Evolutionary conservation across 1,284 basidiomycete genomes (phyloP).

Genomic region (Ceratobasidium sp.): DNA sequence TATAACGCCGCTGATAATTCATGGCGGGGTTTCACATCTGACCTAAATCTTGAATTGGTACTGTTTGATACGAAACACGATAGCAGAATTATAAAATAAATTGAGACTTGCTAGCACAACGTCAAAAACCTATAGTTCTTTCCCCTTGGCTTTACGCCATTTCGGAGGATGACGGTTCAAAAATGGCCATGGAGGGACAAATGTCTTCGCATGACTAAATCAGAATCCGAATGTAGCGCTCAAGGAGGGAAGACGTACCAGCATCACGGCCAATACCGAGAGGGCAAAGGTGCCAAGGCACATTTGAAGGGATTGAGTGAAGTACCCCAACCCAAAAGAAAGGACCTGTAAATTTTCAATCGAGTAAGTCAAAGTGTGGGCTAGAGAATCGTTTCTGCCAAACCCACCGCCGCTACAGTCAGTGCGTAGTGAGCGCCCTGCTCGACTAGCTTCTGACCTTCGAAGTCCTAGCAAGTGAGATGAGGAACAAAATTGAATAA

Average conservation of each 20-base stretch:
- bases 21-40: no score
- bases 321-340: conserved; percentile 71
- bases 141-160: conserved; percentile 64
- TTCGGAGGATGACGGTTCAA: conserved; percentile 71
- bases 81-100: no score
- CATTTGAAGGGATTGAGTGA: conserved; percentile 66
- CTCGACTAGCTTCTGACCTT: conserved; percentile 73
- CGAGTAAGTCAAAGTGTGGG: neutral
- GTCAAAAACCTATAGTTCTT: conserved; percentile 47
- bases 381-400: conserved; percentile 51
- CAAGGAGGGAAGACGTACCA: conserved; percentile 60
- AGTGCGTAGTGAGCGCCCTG: conserved; percentile 60
- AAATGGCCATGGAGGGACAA: conserved; percentile 76
- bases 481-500: neutral
- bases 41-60: no score
- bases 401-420: conserved; percentile 54
- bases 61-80: no score
- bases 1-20: no score
- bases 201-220: conserved; percentile 56
- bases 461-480: conserved; percentile 67
- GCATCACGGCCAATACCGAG: conserved; percentile 59
- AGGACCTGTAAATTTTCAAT: conserved; percentile 61
- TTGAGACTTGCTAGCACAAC: no score
- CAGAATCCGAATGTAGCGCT: neutral
- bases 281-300: conserved; percentile 67